Evolutionary conservation across 2,329 filamentous ascomycete genomes (phyloP).

Genomic region (Fusarium paranaense): DNA sequence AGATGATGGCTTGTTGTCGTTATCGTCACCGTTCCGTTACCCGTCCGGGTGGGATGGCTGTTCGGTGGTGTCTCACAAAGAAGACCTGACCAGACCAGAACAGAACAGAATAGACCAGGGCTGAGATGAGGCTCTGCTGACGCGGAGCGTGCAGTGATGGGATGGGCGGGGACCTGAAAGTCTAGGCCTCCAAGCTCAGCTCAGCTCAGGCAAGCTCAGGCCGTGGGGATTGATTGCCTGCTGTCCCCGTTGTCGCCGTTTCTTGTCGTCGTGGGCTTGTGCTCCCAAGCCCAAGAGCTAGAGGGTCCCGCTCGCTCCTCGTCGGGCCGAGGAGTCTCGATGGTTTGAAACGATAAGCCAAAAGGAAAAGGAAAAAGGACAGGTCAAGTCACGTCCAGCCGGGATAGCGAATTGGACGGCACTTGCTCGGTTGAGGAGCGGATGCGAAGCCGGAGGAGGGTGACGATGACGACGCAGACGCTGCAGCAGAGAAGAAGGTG

Average conservation of each 20-base stretch:
- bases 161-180: slow-evolving; percentile 27
- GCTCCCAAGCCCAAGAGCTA: slow-evolving; percentile 8
- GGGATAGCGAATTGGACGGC: neutral
- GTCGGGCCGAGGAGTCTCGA: slow-evolving; percentile 32
- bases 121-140: slow-evolving; percentile 10
- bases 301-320: slow-evolving; percentile 26
- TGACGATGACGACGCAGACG: neutral
- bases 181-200: slow-evolving; percentile 18
- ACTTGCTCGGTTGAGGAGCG: slow-evolving; percentile 2
- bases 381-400: slow-evolving; percentile 9
- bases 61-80: slow-evolving; percentile 8
- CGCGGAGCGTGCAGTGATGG: slow-evolving; percentile 12
- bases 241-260: neutral
- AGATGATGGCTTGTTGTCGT: neutral
- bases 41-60: neutral
- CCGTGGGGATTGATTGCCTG: neutral
- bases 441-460: neutral
- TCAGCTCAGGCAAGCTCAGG: neutral
- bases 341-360: slow-evolving; percentile 14
- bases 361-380: neutral
- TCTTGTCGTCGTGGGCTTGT: slow-evolving; percentile 17
- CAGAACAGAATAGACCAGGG: neutral
- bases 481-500: neutral
- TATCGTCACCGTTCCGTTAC: slow-evolving; percentile 15
- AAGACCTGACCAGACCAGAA: neutral